Evolutionary conservation across 2,329 filamentous ascomycete genomes (phyloP), one percentile per base, ranked within the genome.

Genomic region (Xylaria sp.): DNA sequence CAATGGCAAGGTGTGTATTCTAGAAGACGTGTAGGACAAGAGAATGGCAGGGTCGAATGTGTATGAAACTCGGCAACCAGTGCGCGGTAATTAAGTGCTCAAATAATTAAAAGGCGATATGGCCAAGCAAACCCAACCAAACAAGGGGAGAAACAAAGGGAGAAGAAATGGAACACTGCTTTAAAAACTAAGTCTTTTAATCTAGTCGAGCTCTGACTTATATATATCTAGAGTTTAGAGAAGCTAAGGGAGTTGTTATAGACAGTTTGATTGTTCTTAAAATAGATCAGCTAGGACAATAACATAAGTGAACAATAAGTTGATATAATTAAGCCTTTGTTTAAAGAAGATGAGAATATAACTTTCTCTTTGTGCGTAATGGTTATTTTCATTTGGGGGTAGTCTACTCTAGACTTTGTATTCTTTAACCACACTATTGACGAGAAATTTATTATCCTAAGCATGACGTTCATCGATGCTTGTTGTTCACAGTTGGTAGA

Each of bases 61-160:
- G 12, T 50, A 32, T 51, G 25, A n/a, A 27, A 53, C 59, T 63
- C 51, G 32, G 51, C 64, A 63, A 53, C 64, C 64, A 18, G 64
- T 66, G 64, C 44, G 12, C 35, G 32, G n/a, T n/a, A 57, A 53
- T 27, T 42, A 6, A 47, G 16, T 32, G 42, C 3, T 21, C 13
- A 58, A 57, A 18, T 12, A 5, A 57, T 42, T 25, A 40, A 25
- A 55, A 51, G 12, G 55, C 27, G n/a, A 23, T 13, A 27, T 44
- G 58, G 32, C 12, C 25, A 57, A 50, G 42, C 25, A 57, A 66
- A 35, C 23, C 25, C 44, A 29, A 21, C 23, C 25, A 54, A 29
- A 21, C 23, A 37, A n/a, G 2, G 21, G 32, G 21, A n/a, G 25
- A 44, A 21, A 50, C n/a, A 25, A 27, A 23, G 44, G 21, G 40